Conservation (phyloP, 345 rosid species). For the Linum trigynum region DNA sequence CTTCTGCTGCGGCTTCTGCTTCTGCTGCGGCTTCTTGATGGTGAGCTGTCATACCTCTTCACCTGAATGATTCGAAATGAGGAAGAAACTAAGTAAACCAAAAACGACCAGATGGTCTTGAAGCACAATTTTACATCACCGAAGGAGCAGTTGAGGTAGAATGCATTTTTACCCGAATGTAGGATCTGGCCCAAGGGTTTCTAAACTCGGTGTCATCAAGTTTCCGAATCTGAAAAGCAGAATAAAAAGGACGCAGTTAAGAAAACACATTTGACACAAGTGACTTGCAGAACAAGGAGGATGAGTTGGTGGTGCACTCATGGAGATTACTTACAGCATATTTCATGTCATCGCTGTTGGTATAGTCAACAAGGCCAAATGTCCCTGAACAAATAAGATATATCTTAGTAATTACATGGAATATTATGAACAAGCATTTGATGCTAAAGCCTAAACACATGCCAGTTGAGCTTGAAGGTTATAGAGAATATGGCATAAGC, state of each 20-base stretch:
- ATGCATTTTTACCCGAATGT: conserved; percentile 43
- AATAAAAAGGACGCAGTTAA: too few relatives aligned
- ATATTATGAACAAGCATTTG: neutral
- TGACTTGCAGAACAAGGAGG: neutral
- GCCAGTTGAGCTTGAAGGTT: neutral
- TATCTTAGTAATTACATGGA: neutral
- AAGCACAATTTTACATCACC: neutral
- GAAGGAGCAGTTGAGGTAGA: neutral
- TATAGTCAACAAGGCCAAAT: conserved; percentile 86
- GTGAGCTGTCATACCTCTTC: conserved; percentile 50
- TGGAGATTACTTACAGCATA: conserved; percentile 63
- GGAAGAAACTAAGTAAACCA: neutral
- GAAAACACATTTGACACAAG: too few relatives aligned
- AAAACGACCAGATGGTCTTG: conserved; percentile 1
- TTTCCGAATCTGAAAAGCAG: conserved; percentile 41
- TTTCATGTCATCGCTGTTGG: conserved; percentile 89
- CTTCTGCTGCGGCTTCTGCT: conserved; percentile 63
- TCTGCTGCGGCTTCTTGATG: conserved; percentile 51
- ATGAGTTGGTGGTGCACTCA: neutral
- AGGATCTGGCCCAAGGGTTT: conserved; percentile 79
- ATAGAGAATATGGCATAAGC: neutral
- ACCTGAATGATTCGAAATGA: conserved; percentile 35
- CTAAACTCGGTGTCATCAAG: conserved; percentile 81
- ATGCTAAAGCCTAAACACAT: neutral
- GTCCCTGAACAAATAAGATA: conserved; percentile 41